phyloP scores from a whole-genome alignment of 2,329 filamentous ascomycete genomes.

The Pseudogymnoascus sp. region DNA sequence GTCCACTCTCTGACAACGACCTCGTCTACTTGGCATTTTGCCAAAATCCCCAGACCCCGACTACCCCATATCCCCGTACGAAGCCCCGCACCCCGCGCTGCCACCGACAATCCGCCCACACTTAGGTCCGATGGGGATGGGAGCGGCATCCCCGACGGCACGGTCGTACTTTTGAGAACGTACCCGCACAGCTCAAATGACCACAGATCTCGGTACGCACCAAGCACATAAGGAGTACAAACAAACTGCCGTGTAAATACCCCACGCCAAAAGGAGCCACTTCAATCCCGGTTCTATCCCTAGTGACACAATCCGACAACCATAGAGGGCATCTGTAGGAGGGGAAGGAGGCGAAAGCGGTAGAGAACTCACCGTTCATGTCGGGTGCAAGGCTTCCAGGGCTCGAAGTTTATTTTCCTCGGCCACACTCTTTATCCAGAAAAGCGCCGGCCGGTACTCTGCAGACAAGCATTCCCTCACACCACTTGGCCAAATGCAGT shows the following conservation, averaged over 20 bases:
- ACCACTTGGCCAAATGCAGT: background rate
- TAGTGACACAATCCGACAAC: background rate
- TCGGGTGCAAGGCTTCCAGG: background rate
- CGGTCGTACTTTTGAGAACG: background rate
- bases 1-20: background rate
- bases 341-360: background rate
- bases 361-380: background rate
- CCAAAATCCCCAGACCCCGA: background rate
- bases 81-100: background rate
- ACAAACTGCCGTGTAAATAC: slow-evolving; percentile 2
- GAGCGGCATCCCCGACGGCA: background rate
- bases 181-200: background rate
- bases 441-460: slow-evolving; percentile 4
- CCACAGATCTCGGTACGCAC: background rate
- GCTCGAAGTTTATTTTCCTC: background rate
- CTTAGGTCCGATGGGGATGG: background rate
- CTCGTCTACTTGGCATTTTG: background rate
- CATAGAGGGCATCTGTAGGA: background rate
- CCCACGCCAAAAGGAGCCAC: background rate
- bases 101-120: background rate
- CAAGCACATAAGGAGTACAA: background rate
- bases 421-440: slow-evolving; percentile 5
- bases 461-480: background rate
- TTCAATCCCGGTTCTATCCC: background rate
- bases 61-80: background rate